Evolutionary conservation across 2,329 filamentous ascomycete genomes (phyloP).

Genomic region (Blumeria graminis): DNA sequence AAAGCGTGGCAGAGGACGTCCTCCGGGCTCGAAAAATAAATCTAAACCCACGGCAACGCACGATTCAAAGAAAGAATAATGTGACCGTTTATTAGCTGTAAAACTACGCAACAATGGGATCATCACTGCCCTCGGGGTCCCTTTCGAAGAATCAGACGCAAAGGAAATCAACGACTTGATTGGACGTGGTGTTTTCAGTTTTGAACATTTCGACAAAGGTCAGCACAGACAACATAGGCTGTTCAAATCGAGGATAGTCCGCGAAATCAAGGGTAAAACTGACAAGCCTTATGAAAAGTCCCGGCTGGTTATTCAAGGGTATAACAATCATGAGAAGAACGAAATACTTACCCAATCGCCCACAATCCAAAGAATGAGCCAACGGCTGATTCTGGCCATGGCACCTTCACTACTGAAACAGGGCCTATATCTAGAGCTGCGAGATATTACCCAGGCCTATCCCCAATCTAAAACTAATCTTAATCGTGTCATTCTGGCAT

Average conservation of each 20-base stretch:
- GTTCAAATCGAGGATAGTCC: not conserved
- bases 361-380: not conserved
- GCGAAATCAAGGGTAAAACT: not conserved
- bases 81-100: not conserved
- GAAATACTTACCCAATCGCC: not conserved
- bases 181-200: not conserved
- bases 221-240: not conserved
- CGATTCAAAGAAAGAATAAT: not conserved
- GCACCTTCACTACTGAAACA: not conserved
- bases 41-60: not conserved
- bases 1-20: not conserved
- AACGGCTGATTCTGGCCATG: not conserved
- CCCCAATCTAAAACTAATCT: not conserved
- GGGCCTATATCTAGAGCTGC: not conserved
- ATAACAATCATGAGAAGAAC: not conserved
- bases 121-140: not conserved
- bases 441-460: not conserved
- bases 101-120: not conserved
- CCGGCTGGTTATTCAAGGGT: not conserved
- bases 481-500: not conserved
- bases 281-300: not conserved
- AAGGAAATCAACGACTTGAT: not conserved
- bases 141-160: not conserved
- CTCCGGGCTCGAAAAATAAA: not conserved
- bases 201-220: not conserved